Percentiles rank a stretch among this genome's conserved stretches.
phyloP scores from a whole-genome alignment of 257 asterid genomes.

The Pogostemon cablin region DNA sequence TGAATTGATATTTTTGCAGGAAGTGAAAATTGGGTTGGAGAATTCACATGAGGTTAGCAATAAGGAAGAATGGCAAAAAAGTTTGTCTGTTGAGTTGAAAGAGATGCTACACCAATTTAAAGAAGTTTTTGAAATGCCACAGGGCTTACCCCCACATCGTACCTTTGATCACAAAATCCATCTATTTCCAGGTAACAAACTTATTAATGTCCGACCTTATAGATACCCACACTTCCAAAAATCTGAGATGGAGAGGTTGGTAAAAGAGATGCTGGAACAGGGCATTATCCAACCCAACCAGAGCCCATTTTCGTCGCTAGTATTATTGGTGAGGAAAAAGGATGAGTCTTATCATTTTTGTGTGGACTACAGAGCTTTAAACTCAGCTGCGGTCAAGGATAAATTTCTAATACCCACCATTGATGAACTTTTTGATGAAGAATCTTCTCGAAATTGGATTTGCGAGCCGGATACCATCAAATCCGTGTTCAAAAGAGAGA shows the following conservation, averaged over 20 bases:
- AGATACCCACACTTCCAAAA: not conserved
- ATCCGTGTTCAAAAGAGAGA: not conserved
- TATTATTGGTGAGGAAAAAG: not conserved
- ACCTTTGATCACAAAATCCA: too few species aligned
- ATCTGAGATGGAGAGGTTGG: not conserved
- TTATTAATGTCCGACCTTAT: not conserved
- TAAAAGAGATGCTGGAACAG: not conserved
- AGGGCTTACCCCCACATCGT: too few species aligned
- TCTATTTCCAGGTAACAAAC: too few species aligned
- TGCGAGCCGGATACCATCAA: not conserved
- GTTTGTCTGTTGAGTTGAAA: too few species aligned
- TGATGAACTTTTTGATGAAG: not conserved
- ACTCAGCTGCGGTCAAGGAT: not conserved
- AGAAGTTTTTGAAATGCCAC: too few species aligned
- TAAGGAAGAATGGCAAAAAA: too few species aligned
- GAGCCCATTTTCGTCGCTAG: not conserved
- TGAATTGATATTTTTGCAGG: too few species aligned
- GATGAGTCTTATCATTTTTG: not conserved
- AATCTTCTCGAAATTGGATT: not conserved
- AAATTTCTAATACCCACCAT: not conserved
- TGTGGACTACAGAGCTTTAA: not conserved
- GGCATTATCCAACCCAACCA: not conserved
- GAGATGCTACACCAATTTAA: too few species aligned
- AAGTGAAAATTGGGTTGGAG: too few species aligned
- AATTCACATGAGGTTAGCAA: too few species aligned